Conservation (phyloP, 2,329 filamentous ascomycete species). For the Fusarium piperis region DNA sequence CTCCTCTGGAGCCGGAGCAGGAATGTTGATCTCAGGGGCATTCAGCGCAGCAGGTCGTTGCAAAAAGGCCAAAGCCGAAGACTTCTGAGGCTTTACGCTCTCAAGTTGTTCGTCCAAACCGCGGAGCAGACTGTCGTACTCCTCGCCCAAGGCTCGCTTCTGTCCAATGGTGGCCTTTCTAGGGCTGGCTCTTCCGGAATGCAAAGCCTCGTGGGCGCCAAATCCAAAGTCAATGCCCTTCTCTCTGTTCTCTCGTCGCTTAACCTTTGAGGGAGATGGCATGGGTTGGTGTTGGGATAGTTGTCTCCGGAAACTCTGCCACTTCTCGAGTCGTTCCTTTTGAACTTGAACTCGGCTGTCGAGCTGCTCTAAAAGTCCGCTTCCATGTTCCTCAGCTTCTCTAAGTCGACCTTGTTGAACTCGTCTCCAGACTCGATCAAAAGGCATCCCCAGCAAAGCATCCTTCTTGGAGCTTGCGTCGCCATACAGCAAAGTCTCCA, state of each 20-base stretch:
- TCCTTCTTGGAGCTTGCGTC: slow-evolving; percentile 67
- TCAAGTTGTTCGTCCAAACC: slow-evolving; percentile 55
- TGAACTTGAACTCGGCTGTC: slow-evolving; percentile 75
- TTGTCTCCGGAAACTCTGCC: slow-evolving; percentile 72
- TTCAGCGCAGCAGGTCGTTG: slow-evolving; percentile 18
- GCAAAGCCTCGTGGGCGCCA: slow-evolving; percentile 60
- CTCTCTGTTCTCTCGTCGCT: slow-evolving; percentile 34
- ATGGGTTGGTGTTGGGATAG: slow-evolving; percentile 51
- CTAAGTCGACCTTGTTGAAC: slow-evolving; percentile 68
- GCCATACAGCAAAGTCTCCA: slow-evolving; percentile 75
- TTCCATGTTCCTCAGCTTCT: slow-evolving; percentile 62
- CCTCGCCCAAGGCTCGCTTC: slow-evolving; percentile 45
- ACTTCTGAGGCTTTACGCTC: slow-evolving; percentile 35
- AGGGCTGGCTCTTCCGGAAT: slow-evolving; percentile 49
- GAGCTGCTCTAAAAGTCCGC: slow-evolving; percentile 74
- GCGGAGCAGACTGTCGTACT: slow-evolving; percentile 57
- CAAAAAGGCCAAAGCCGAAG: slow-evolving; percentile 34
- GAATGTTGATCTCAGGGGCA: neutral
- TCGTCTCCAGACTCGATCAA: slow-evolving; percentile 76
- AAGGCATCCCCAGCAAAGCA: slow-evolving; percentile 71
- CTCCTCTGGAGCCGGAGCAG: slow-evolving; percentile 7
- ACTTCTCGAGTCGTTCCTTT: slow-evolving; percentile 73
- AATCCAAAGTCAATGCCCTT: slow-evolving; percentile 65
- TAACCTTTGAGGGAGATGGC: slow-evolving; percentile 38
- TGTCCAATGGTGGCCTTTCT: slow-evolving; percentile 39